Evolutionary conservation across 78 protist species (phyloP).

Genomic region (Chrysochromulina parva): DNA sequence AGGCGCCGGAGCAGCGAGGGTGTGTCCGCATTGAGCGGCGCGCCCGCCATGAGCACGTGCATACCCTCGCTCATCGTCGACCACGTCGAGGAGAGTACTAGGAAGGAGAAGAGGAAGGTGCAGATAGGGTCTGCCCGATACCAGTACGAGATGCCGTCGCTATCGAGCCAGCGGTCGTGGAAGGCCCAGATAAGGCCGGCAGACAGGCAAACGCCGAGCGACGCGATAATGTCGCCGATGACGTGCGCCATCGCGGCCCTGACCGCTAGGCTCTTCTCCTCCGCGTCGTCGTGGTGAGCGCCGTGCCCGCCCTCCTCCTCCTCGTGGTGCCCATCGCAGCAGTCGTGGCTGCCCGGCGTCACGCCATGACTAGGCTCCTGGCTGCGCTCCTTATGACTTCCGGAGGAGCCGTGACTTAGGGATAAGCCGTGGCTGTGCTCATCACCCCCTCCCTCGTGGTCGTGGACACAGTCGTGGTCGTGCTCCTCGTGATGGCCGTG

Average conservation of each 20-base stretch:
- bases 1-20: slow-evolving; percentile 36
- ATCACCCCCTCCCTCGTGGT: slow-evolving; percentile 38
- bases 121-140: slow-evolving; percentile 79
- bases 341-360: neutral
- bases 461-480: slow-evolving; percentile 32
- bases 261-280: slow-evolving; percentile 42
- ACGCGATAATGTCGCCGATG: slow-evolving; percentile 77
- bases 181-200: slow-evolving; percentile 63
- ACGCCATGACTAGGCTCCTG: slow-evolving; percentile 4
- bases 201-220: slow-evolving; percentile 79
- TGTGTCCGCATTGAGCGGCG: slow-evolving; percentile 19
- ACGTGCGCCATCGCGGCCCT: slow-evolving; percentile 79
- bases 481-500: neutral
- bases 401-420: too few species aligned
- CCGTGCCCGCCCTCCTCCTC: neutral
- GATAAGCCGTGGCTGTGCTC: slow-evolving; percentile 24
- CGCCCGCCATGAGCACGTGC: slow-evolving; percentile 68
- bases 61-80: slow-evolving; percentile 44
- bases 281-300: neutral
- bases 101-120: slow-evolving; percentile 68
- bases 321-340: slow-evolving; percentile 17
- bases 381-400: too few species aligned
- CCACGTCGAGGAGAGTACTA: slow-evolving; percentile 65
- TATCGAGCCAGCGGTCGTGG: slow-evolving; percentile 28
- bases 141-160: slow-evolving; percentile 33